These are phyloP conservation scores for Gelatoporia subvermispora DNA, from an alignment of 768 basidiomycete genomes.

Conservation along the genomic window DNA sequence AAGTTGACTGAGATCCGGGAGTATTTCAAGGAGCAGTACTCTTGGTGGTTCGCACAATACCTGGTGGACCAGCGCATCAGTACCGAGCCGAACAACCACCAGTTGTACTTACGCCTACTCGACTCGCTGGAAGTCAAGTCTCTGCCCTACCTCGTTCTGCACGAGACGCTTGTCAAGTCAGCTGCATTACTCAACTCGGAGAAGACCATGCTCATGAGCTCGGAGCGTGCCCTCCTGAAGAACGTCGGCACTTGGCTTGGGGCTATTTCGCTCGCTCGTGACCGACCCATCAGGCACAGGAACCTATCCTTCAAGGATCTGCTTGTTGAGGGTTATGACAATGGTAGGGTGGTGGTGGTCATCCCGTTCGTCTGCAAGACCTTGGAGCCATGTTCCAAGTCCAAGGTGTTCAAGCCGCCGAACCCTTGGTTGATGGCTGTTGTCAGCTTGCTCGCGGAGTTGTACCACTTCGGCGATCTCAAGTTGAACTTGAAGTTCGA, in stretches of 20 bases:
- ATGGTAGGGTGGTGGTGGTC: slow-evolving; percentile 83
- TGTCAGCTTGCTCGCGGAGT: slow-evolving; percentile 82
- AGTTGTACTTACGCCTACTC: slow-evolving; percentile 89
- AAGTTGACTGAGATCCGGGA: slow-evolving; percentile 86
- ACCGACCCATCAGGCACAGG: slow-evolving; percentile 88
- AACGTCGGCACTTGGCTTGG: slow-evolving; percentile 96
- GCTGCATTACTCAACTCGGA: slow-evolving; percentile 86
- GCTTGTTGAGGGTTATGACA: slow-evolving; percentile 94
- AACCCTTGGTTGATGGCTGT: slow-evolving; percentile 99
- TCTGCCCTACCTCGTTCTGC: slow-evolving; percentile 75
- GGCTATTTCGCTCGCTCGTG: slow-evolving; percentile 85
- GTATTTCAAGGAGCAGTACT: slow-evolving; percentile 77
- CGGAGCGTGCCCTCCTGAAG: slow-evolving; percentile 85
- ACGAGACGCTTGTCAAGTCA: slow-evolving; percentile 91
- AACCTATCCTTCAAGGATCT: slow-evolving; percentile 97
- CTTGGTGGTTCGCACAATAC: slow-evolving; percentile 97
- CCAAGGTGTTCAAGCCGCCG: slow-evolving; percentile 90
- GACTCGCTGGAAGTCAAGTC: slow-evolving; percentile 69
- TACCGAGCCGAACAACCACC: slow-evolving; percentile 95
- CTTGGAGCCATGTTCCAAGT: slow-evolving; percentile 84
- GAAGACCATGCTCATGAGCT: slow-evolving; percentile 76
- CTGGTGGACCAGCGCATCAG: slow-evolving; percentile 94
- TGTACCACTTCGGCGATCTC: slow-evolving; percentile 96
- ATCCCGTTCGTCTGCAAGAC: slow-evolving; percentile 99
- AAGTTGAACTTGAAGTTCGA: slow-evolving; percentile 98